Evolutionary conservation across 2,329 filamentous ascomycete genomes (phyloP), one percentile per base, ranked within the genome.

Genomic region (Chaetomium sp.): DNA sequence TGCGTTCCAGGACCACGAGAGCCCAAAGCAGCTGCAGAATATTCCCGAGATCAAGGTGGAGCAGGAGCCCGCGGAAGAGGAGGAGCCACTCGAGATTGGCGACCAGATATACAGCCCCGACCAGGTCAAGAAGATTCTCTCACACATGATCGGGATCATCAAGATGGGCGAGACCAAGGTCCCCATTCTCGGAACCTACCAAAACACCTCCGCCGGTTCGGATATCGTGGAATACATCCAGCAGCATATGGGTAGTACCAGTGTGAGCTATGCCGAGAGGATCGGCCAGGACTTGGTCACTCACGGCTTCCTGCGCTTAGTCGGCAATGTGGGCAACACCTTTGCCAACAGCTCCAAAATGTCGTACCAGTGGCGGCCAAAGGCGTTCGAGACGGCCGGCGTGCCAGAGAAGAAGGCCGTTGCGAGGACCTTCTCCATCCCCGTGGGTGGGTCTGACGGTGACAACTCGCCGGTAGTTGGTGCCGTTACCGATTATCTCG

Each of bases 271-370:
- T 68, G 89, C 94, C 8, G 94, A 99, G 78, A 82, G 88, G 46
- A 92, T 99, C 62, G 94, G 94, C 9, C 94, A 99, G 73, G 94
- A 99, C 69, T 78, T 99, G 62, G 86, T 96, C 52, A 76, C 82
- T 34, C 84, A 88, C 68, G 92, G 94, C 40, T 92, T 96, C 68
- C 76, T 99, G 67, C 85, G 94, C 51, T 78, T 99, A 52, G 84
- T 99, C 59, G 94, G 94, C 61, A 96, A 94, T 66, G 91, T 99
- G 53, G 94, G 94, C 58, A 97, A 83, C 73, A 89, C 87, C 1
- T 99, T 99, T 69, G 91, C 92, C 65, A 99, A 99, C 74, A 97
- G 91, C 77, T 96, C 91, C 61, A 90, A 88, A 72, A 88, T 97
- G 84, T 92, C 89, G 69, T 99, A 99, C 71, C 94, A 99, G 71